phyloP scores from a whole-genome alignment of 1,284 basidiomycete genomes.

The Irpex rosettiformis region DNA sequence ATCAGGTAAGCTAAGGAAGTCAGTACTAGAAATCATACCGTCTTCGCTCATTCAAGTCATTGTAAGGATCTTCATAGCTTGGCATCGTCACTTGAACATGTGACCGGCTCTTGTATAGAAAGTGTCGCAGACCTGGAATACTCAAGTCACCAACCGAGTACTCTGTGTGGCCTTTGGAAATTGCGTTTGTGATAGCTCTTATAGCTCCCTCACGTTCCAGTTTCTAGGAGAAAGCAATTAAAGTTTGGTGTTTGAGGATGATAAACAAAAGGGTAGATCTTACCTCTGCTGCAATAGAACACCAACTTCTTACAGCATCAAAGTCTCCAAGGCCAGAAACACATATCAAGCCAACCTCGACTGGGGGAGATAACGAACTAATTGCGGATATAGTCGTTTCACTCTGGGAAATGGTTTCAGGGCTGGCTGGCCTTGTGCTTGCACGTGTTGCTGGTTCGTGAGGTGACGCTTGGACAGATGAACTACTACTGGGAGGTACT shows the following conservation, averaged over 20 bases:
- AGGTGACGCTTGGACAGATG: background rate
- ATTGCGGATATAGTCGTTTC: background rate
- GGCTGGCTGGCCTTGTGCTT: background rate
- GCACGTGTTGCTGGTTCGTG: background rate
- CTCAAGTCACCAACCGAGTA: constrained; percentile 72
- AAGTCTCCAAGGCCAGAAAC: constrained; percentile 69
- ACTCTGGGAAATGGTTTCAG: background rate
- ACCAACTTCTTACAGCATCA: constrained; percentile 69
- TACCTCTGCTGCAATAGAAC: constrained; percentile 62
- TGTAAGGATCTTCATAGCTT: constrained; percentile 80
- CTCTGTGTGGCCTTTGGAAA: constrained; percentile 47
- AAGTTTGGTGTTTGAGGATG: background rate
- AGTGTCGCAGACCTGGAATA: constrained; percentile 89
- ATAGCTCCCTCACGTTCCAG: constrained; percentile 59
- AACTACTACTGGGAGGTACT: background rate
- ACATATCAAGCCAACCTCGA: constrained; percentile 56
- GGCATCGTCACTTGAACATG: constrained; percentile 89
- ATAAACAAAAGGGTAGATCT: constrained; percentile 6
- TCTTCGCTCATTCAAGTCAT: constrained; percentile 50
- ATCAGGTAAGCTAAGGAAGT: background rate
- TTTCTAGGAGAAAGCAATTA: constrained; percentile 39
- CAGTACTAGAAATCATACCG: constrained; percentile 38
- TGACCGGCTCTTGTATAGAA: constrained; percentile 87
- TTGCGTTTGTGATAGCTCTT: constrained; percentile 42
- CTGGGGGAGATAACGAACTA: background rate